Evolutionary conservation across 169 alveolate genomes (phyloP), one percentile per base, ranked within the genome.

Genomic region (Cytauxzoon felis): DNA sequence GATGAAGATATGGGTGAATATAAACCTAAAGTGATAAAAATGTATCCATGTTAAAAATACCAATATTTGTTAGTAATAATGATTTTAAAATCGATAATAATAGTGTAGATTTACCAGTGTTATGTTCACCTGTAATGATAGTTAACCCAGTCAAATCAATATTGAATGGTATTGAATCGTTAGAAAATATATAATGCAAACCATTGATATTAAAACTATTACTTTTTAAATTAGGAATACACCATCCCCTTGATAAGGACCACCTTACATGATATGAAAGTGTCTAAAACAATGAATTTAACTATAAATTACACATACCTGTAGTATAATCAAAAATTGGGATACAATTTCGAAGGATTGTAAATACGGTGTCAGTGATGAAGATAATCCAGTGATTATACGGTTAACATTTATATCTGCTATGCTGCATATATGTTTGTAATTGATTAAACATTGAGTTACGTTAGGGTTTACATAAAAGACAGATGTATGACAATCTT

Each of bases 181-280:
- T 59, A 0, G 5, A 21, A 3, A 11, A 54, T 11, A 16, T 18
- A 16, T 23, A 5, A 23, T 6, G 76, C 45, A 13, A 13, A 13
- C 13, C 13, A n/a, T 38, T 8, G 78, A 68, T 29, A 58, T 26
- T 8, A 64, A 30, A 5, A 24, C 38, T 24, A 27, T 53, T 59
- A 27, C 21, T 13, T 1, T 53, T 3, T 11, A 24, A 33, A 4
- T 21, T 54, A 7, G 76, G 76, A 3, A 53, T 18, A 7, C 49
- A 19, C 78, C 78, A 64, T 3, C 78, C 78, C 27, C 32, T 54
- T 9, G 78, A 9, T 42, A 36, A 32, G 16, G 78, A 65, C 64
- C 32, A 40, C 9, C 70, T 24, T 34, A 56, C 78, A 23, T 64
- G 78, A 6, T 54, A 13, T 33, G 67, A 34, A 30, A 64, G 67